Base-by-base conservation (phyloP, 306 rosid genomes). In the Senna tora region DNA sequence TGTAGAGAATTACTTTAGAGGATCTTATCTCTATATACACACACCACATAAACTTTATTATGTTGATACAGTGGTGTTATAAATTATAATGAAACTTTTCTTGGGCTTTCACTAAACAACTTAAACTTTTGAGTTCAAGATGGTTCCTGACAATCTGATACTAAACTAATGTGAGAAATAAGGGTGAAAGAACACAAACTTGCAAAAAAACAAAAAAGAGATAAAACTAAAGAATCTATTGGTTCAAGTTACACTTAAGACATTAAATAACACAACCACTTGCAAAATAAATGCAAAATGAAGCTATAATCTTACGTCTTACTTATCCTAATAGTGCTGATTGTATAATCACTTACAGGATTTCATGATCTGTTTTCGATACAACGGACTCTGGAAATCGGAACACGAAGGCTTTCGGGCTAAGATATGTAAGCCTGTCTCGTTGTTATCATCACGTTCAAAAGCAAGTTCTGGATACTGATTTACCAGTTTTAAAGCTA, bases 401-500 rank as follows among this genome's bases (percentile, higher is more conserved):
- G 16, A 61, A 17, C 30, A 5, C 4, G 49, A 61, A 11, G 67
- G 67, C 49, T 17, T 61, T 38, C 33, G 32, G 38, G 67, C 49
- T 38, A 61, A 38, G 49, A 10, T 1, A 19, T 61, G 67, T 4
- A 61, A 61, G 10, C 49, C 67, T 39, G 67, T 61, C 32, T 14
- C 67, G 5, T 10, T 1, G 0, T 69, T 54, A 1, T 10, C 74
- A 53, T 52, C 51, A 21, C 32, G 61, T 13, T 54, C 58, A 3
- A 68, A 54, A 15, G 87, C 87, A 20, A 83, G 11, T 6, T 11
- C 5, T 12, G 34, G 54, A 5, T 43, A 61, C 42, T 52, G 1
- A 19, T 36, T 16, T 16, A 75, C 57, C 87, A 83, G 42, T 32
- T 60, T 25, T 65, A 75, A 9, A 2, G 87, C 84, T 19, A 83